Evolutionary conservation across 1,284 basidiomycete genomes (phyloP), one percentile per base, ranked within the genome.

Genomic region (Athelia sp.): DNA sequence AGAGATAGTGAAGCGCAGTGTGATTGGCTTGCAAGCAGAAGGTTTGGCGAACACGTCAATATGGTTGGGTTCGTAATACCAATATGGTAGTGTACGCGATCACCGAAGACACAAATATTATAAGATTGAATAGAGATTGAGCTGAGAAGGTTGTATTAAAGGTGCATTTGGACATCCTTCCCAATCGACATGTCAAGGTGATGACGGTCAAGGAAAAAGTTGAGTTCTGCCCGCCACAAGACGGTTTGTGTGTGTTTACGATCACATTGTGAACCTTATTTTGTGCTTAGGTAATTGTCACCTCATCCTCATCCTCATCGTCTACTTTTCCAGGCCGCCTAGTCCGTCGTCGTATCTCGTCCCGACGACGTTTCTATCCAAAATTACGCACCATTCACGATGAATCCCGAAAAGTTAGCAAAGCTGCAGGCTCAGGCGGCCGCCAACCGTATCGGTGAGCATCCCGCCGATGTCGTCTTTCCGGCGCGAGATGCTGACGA

Each of bases 381-480:
- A 54, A 55, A 49, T 29, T 29, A 29, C 4, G 6, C 6, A 4
- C 4, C 26, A 4, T 6, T 56, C 53, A 67, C 59, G 62, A 87
- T 90, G 86, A 92, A 98, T 79, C 84, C 84, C 69, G 86, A 79
- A 74, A 97, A 96, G 87, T 77, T 98, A 76, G 93, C 93, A 62
- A 96, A 96, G 82, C 81, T 98, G 62, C 92, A 98, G 79, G 90
- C 93, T 54, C 79, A 82, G 67, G 81, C 86, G 56, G 89, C 89
- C 60, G 79, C 82, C 56, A 90, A 89, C 78, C 82, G 93, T 74
- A 90, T 94, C 70, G 94, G 94, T 97, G 72, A 76, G 90, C 76
- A 55, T 53, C 56, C 54, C 40, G 17, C 43, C 15, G 15, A 22
- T 26, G 10, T 26, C 21, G 15, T n/a, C 6, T n/a, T 26, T 2